Evolutionary conservation across 192 early-diverging fungal species (phyloP), one percentile per base, ranked within the genome.

Genomic region (Mortierella alpina): DNA sequence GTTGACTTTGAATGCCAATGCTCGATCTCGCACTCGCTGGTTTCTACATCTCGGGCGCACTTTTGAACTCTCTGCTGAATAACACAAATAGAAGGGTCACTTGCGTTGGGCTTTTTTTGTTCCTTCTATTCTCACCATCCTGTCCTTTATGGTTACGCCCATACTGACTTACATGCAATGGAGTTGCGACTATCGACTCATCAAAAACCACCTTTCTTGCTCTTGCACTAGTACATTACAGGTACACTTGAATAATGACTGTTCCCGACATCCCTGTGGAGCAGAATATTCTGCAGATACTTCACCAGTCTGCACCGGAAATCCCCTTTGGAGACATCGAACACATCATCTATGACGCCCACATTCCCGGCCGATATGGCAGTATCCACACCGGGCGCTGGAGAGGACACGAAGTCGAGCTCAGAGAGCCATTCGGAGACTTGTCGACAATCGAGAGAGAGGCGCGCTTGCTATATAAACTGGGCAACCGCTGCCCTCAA

Each of bases 401-500:
- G 76, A 65, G 62, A 31, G 64, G 55, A 6, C 48, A 57, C 52
- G 76, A 79, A 14, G 59, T 79, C 53, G 76, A 79, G 59, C 50
- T 79, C 31, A 65, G 76, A 40, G 69, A 79, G 41, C 76, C 76
- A 50, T 79, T 79, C 63, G 76, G 76, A 0, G 76, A 79, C 45
- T 20, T 62, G 3, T 40, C 69, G 14, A 79, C 76, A 1, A 66
- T 79, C 47, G 76, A 79, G 51, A 55, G 76, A 23, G 76, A 79
- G 18, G 76, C 67, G 51, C 76, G 76, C n/a, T 46, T 79, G 46
- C 64, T 79, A 0, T 79, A 79, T 59, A 79, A 79, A 39, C 68
- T 79, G 7, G 64, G 76, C 49, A 53, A 31, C 40, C 23, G 39
- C 2, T 79, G 76, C 53, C 51, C 68, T 15, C 76, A 79, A 49